phyloP scores from a whole-genome alignment of 495 filamentous ascomycete species.

The Pseudomonodictys pantanalensis region DNA sequence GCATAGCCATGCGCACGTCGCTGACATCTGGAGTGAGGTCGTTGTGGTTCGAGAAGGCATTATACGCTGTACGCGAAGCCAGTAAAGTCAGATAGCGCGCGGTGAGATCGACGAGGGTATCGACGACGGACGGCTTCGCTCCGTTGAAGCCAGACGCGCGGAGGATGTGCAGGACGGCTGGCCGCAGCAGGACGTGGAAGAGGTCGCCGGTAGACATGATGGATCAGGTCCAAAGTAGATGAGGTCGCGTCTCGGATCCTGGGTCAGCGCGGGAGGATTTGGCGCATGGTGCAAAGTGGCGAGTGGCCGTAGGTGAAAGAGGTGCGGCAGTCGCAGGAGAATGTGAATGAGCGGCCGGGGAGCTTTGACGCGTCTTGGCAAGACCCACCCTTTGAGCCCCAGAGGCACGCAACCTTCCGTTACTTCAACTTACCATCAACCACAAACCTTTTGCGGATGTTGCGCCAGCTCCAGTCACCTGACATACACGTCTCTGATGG shows the following conservation, averaged over 20 bases:
- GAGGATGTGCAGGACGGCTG: slow-evolving; percentile 78
- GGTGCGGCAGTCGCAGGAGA: too few relatives aligned
- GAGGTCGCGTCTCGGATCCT: slow-evolving; percentile 10
- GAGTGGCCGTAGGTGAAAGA: too few relatives aligned
- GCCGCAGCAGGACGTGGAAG: slow-evolving; percentile 74
- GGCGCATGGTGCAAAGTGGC: slow-evolving; percentile 15
- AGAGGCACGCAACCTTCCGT: too few relatives aligned
- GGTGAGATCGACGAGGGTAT: slow-evolving; percentile 72
- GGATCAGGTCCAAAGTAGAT: too few relatives aligned
- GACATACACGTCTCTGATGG: too few relatives aligned
- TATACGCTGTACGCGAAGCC: slow-evolving; percentile 57
- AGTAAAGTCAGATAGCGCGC: slow-evolving; percentile 71
- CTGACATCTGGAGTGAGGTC: slow-evolving; percentile 56
- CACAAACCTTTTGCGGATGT: neutral
- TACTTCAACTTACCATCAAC: neutral
- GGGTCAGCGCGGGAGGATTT: slow-evolving; percentile 5
- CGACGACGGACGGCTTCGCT: slow-evolving; percentile 70
- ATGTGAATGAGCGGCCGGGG: too few relatives aligned
- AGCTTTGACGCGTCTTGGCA: too few relatives aligned
- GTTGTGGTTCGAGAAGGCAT: slow-evolving; percentile 55
- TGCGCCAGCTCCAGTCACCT: slow-evolving; percentile 59
- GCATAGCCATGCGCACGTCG: slow-evolving; percentile 78
- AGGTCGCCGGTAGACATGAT: slow-evolving; percentile 44
- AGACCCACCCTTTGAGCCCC: too few relatives aligned
- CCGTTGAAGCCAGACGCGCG: slow-evolving; percentile 81